Percentiles rank a stretch among this genome's conserved stretches.
phyloP scores from a whole-genome alignment of 306 rosid species.

The Potentilla sterilis region DNA sequence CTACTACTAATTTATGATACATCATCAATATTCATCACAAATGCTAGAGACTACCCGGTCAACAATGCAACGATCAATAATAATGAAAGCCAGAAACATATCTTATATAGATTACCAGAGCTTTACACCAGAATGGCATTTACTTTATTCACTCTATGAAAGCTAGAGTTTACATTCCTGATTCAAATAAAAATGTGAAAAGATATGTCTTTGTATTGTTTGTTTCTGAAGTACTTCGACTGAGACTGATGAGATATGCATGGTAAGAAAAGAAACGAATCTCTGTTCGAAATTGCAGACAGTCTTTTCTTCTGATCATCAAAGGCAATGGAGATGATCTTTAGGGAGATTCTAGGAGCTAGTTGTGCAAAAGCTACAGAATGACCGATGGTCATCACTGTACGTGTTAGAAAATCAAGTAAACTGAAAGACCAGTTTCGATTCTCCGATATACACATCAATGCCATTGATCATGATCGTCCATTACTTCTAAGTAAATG shows the following conservation, averaged over 20 bases:
- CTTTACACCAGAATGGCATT: not conserved
- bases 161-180: not conserved
- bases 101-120: not conserved
- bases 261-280: conserved; percentile 26
- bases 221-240: not conserved
- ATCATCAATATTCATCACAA: not conserved
- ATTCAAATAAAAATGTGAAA: not conserved
- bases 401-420: not conserved
- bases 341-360: conserved; percentile 19
- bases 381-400: not conserved
- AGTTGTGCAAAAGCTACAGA: conserved; percentile 9
- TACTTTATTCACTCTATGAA: conserved; percentile 24
- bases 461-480: conserved; percentile 23
- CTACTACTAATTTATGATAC: not conserved
- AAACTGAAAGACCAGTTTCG: conserved; percentile 17
- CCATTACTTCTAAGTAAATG: not conserved
- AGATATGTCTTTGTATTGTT: not conserved
- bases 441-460: conserved; percentile 31
- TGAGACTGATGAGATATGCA: not conserved
- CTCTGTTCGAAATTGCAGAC: conserved; percentile 24
- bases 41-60: not conserved
- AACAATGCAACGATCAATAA: not conserved
- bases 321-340: conserved; percentile 7
- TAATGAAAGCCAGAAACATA: conserved; percentile 26
- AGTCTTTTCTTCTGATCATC: conserved; percentile 22